Evolutionary conservation across 345 rosid genomes (phyloP), one percentile per base, ranked within the genome.

Genomic region (Jatropha curcas): DNA sequence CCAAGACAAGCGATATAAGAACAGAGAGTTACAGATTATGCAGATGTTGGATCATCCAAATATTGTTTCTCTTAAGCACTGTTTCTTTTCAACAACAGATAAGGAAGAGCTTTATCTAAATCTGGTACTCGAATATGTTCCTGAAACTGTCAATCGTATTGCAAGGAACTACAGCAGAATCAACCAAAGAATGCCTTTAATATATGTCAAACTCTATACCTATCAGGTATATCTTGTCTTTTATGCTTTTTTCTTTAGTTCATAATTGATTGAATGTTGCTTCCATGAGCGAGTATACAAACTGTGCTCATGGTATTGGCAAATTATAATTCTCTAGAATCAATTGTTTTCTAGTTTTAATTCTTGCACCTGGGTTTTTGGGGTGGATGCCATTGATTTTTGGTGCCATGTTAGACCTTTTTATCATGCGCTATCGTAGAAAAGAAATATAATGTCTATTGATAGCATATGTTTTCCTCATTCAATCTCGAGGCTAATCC

Each of bases 1-100:
- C 58, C 97, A 95, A 74, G 99, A 95, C 81, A 95, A 89, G 81
- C 89, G 98, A 72, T 95, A 95, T 83, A 95, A 95, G 88, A 95
- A 95, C 70, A 85, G 98, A 82, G 98, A 94, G 75, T 77, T 94
- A 55, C 96, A 90, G 86, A 92, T 90, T 30, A 94, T 94, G 96
- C 86, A 88, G 77, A 87, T 95, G 96, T 78, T 95, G 79, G 82
- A 92, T 77, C 98, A 95, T 86, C 98, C 93, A 60, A 95, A 95
- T 85, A 84, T 90, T 17, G 98, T 92, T 76, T 81, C 86, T 60
- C 95, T 92, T 60, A 90, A 92, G 82, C 95, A 92, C 71, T 88
- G 87, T 76, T 95, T 95, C 89, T 95, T 89, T 79, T 95, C 98
- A 12, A 92, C 95, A 10, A 91, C 98, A 9, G 94, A 95, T 82